These are phyloP conservation scores for Phytophthora hibernalis DNA, from an alignment of 352 stramenopile species.

Conservation along the genomic window DNA sequence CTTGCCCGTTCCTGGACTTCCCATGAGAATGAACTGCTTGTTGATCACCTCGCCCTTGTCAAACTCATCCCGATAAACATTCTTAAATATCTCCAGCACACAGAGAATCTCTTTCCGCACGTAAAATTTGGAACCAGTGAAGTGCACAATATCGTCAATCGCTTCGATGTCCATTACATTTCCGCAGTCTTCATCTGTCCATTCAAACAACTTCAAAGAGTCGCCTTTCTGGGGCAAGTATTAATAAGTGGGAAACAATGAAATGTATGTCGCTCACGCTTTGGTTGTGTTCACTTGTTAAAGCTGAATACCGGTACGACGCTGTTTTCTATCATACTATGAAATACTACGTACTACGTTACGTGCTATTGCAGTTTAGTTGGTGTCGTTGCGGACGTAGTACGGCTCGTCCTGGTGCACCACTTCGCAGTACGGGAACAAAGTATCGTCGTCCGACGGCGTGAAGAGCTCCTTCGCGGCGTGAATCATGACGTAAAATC, in stretches of 20 bases:
- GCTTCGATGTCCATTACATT: neutral
- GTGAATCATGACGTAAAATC: constrained; percentile 57
- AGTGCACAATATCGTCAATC: constrained; percentile 2
- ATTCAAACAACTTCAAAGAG: constrained; percentile 6
- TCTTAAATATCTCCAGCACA: constrained; percentile 8
- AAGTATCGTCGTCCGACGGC: constrained; percentile 37
- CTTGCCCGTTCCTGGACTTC: constrained; percentile 7
- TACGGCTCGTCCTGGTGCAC: constrained; percentile 31
- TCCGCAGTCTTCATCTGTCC: neutral
- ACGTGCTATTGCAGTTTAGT: constrained; percentile 10
- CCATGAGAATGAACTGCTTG: constrained; percentile 11
- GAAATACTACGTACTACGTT: constrained; percentile 14
- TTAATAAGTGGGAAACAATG: too few species aligned
- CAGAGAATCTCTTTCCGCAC: constrained; percentile 11
- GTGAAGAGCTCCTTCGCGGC: constrained; percentile 61
- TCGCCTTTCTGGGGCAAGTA: neutral
- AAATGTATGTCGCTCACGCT: neutral
- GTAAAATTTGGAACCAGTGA: constrained; percentile 7
- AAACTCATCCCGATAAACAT: neutral
- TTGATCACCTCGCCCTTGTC: neutral
- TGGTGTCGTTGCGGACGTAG: constrained; percentile 31
- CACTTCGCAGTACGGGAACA: constrained; percentile 27
- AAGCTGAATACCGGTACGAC: neutral
- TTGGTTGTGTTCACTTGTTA: constrained; percentile 14
- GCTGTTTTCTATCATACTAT: constrained; percentile 12